phyloP scores from a whole-genome alignment of 257 asterid genomes.

The Linaria vulgaris region DNA sequence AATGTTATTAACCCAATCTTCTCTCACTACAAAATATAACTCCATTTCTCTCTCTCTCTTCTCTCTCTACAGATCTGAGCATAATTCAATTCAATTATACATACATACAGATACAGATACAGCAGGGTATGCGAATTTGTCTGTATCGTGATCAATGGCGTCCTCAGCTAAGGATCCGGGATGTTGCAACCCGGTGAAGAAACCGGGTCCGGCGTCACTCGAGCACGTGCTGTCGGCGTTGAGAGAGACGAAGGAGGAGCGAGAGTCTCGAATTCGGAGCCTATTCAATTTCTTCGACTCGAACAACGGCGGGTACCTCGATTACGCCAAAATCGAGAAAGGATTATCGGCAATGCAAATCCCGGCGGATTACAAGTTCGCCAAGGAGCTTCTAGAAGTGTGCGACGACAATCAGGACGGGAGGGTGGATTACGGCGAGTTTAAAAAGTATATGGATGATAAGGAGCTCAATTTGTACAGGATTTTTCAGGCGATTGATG shows the following conservation, averaged over 20 bases:
- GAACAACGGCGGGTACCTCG: slow-evolving; percentile 70
- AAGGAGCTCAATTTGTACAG: slow-evolving; percentile 89
- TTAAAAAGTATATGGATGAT: slow-evolving; percentile 94
- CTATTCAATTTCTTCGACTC: slow-evolving; percentile 79
- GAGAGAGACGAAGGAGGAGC: slow-evolving; percentile 76
- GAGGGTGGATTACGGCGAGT: slow-evolving; percentile 90
- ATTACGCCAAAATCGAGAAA: slow-evolving; percentile 62
- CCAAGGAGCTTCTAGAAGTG: slow-evolving; percentile 80
- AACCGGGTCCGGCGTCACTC: slow-evolving; percentile 78
- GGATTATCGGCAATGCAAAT: slow-evolving; percentile 92
- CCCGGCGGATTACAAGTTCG: slow-evolving; percentile 90
- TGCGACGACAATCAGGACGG: slow-evolving; percentile 92
- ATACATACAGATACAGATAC: too few species aligned
- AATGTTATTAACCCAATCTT: background rate
- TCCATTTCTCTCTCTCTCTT: background rate
- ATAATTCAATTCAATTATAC: too few species aligned
- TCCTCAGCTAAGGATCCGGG: slow-evolving; percentile 39
- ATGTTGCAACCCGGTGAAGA: slow-evolving; percentile 71
- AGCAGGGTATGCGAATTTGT: slow-evolving; percentile 54
- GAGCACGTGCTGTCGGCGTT: slow-evolving; percentile 88
- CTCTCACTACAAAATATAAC: background rate
- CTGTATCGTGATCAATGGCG: slow-evolving; percentile 47
- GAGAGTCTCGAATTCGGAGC: slow-evolving; percentile 73
- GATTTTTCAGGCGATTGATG: slow-evolving; percentile 96
- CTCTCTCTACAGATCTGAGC: slow-evolving; percentile 36